Evolutionary conservation across 2,329 filamentous ascomycete genomes (phyloP), one percentile per base, ranked within the genome.

Genomic region (Cercospora sp.): DNA sequence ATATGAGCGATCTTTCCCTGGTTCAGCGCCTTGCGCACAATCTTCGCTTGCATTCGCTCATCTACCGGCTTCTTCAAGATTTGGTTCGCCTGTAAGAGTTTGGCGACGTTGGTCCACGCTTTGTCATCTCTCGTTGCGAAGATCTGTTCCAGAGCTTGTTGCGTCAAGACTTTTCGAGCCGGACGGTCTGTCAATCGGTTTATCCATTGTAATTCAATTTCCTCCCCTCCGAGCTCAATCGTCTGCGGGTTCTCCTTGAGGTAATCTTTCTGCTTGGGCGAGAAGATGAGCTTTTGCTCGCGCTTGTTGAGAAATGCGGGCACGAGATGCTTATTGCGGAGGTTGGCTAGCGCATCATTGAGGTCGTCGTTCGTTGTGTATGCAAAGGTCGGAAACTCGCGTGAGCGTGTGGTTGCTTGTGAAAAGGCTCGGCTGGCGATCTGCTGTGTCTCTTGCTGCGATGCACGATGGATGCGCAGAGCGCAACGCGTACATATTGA

Each of bases 251-350:
- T 78, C 66, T 79, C 79, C 60, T 80, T 75, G 40, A 85, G 79
- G 45, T 78, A 77, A 55, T 80, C 74, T n/a, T 75, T 75, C 75
- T 81, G 76, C 40, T 80, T 78, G 18, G 76, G 68, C 57, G 75
- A 73, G 76, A 80, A 83, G 70, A 84, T 79, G 31, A 84, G 78
- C 67, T 78, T 75, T 31, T 77, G 73, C 70, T 84, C 81, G 45
- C 77, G 76, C 16, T 73, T 69, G 66, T 76, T 79, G 63, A 85
- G 79, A 73, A 82, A 80, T 57, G 74, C 73, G 12, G 83, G 83
- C 23, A 84, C 77, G 67, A 84, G 78, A 71, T 84, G 73, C 61
- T 81, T 80, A 57, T 75, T 76, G 69, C 83, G 82, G 63, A 84
- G 74, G 9, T 70, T 76, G 5, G 75, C 70, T 66, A 85, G 80